These are phyloP conservation scores for Violaceomyces palustris DNA, from an alignment of 1,284 basidiomycete species.

Conservation along the genomic window DNA sequence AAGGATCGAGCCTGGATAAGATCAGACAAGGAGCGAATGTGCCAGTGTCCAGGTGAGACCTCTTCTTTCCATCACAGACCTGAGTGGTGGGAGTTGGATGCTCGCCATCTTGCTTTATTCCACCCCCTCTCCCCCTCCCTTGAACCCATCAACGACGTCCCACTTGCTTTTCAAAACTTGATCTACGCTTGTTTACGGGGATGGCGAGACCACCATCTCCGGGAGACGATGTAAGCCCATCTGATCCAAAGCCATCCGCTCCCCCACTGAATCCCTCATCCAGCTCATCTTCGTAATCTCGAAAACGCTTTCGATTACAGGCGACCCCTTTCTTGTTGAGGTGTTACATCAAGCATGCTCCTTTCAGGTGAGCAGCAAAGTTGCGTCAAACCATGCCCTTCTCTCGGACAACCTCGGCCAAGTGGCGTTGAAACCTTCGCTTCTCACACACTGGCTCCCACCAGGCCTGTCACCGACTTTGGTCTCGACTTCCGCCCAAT, in stretches of 20 bases:
- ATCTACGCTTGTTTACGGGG: not conserved
- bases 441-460: not conserved
- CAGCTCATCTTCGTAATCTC: not conserved
- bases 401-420: not conserved
- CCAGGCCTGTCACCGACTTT: slow-evolving; percentile 23
- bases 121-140: not conserved
- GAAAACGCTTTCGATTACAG: not conserved
- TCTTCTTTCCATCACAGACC: too few relatives aligned
- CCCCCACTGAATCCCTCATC: not conserved
- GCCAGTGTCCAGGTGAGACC: too few relatives aligned
- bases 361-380: slow-evolving; percentile 9
- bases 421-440: not conserved
- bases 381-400: not conserved
- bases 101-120: too few relatives aligned
- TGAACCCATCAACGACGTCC: slow-evolving; percentile 1
- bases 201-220: slow-evolving; percentile 24
- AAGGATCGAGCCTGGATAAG: too few relatives aligned
- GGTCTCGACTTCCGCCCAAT: slow-evolving; percentile 1
- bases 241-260: not conserved
- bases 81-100: too few relatives aligned
- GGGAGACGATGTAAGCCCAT: slow-evolving; percentile 17
- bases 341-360: slow-evolving; percentile 17
- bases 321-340: slow-evolving; percentile 24
- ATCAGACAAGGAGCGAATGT: too few relatives aligned
- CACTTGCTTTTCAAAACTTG: not conserved